Percentiles rank a stretch among this genome's conserved stretches.
These are phyloP conservation scores for Colletotrichum phormii DNA, from an alignment of 2,329 filamentous ascomycete genomes.

Conservation along the genomic window DNA sequence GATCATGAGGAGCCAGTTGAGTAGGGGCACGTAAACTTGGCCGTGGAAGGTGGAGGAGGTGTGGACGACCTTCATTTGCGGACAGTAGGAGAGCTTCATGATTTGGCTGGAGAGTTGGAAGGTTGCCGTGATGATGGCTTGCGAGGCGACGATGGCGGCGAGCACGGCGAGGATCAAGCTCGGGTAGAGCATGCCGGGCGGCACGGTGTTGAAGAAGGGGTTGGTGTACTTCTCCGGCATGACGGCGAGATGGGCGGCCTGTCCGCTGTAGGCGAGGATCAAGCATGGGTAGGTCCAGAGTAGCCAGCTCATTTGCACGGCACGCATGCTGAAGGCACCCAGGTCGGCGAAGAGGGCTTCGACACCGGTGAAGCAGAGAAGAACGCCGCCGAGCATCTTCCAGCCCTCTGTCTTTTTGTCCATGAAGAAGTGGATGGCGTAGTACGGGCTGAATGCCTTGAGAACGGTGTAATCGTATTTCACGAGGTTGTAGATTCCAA, in stretches of 20 bases:
- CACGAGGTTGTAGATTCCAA: slow-evolving; percentile 73
- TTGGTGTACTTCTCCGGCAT: slow-evolving; percentile 70
- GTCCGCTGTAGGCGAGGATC: slow-evolving; percentile 75
- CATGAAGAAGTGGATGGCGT: slow-evolving; percentile 70
- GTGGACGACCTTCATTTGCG: slow-evolving; percentile 79
- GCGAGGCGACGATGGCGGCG: slow-evolving; percentile 80
- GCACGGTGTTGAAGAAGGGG: slow-evolving; percentile 79
- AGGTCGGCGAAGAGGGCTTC: slow-evolving; percentile 84
- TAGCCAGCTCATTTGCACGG: slow-evolving; percentile 81
- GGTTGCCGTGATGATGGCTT: slow-evolving; percentile 81
- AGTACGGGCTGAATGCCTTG: slow-evolving; percentile 68
- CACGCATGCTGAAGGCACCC: slow-evolving; percentile 77
- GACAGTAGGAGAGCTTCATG: slow-evolving; percentile 79
- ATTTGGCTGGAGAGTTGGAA: slow-evolving; percentile 78
- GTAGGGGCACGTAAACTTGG: slow-evolving; percentile 80
- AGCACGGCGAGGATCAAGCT: slow-evolving; percentile 76
- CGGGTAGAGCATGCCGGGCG: slow-evolving; percentile 75
- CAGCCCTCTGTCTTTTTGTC: slow-evolving; percentile 71
- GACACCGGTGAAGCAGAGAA: slow-evolving; percentile 82
- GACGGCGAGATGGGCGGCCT: slow-evolving; percentile 77
- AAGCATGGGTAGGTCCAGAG: slow-evolving; percentile 75
- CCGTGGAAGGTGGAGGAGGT: slow-evolving; percentile 78
- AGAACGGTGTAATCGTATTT: slow-evolving; percentile 65
- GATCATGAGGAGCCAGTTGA: slow-evolving; percentile 82
- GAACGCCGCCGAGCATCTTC: slow-evolving; percentile 75